Evolutionary conservation across 306 rosid genomes (phyloP), one percentile per base, ranked within the genome.

Genomic region (Myrica gale): DNA sequence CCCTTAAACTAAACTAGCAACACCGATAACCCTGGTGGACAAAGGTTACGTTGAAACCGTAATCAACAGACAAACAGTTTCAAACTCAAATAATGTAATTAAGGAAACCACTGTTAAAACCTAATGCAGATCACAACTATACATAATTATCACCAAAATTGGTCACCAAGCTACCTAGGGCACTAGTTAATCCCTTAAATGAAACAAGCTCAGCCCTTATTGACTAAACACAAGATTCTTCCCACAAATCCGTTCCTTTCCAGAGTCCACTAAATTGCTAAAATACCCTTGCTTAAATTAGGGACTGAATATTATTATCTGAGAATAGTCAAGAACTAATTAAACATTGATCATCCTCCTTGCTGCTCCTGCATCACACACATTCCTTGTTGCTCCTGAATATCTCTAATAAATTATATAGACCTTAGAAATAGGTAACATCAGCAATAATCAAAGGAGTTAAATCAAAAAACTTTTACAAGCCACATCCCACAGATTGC

Each of bases 391-490:
- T 37, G 50, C 19, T 65, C 70, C 70, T 41, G 15, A 41, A 42
- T 42, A n/a, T 17, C 41, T 66, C 13, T 17, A 42, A n/a, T 41
- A 16, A 66, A 32, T 7, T 7, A 39, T 41, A 65, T 65, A 56
- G 26, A 1, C 21, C 70, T 66, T 8, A 10, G 26, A 65, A 66
- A 44, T 4, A 42, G 21, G 47, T 17, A 60, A 60, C 67, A 5
- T 10, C 37, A 32, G 37, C 37, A 32, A 32, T 32, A 32, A 32
- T 32, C 37, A 32, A 75, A 75, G 37, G 68, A 78, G 54, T 13
- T 44, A 42, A 54, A 67, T 43, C 62, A 81, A 71, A 74, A 68
- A 21, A 42, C 60, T 78, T 48, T 2, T 68, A 65, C 10, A 52
- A 62, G 19, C 46, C 70, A 61, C 32, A 72, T 73, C 60, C 26